Conservation (phyloP, 257 asterid species). For the Primulina tabacum region DNA sequence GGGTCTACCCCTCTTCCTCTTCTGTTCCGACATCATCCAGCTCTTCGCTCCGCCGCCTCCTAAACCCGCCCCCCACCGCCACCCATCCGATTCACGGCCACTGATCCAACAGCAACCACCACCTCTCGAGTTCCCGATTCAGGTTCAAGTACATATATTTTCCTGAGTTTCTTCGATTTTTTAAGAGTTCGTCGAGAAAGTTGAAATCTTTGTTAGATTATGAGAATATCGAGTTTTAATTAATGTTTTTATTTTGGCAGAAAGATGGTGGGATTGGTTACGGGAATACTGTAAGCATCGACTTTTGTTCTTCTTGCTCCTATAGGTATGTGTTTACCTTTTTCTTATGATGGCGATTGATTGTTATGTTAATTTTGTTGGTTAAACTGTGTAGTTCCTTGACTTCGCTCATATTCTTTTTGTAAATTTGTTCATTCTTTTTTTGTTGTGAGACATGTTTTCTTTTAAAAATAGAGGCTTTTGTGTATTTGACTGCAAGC, state of each 20-base stretch:
- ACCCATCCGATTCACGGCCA: conserved; percentile 37
- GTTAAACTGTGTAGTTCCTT: background rate
- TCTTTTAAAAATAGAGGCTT: background rate
- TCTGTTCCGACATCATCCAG: conserved; percentile 69
- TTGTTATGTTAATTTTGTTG: background rate
- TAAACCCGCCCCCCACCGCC: conserved; percentile 46
- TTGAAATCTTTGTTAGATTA: background rate
- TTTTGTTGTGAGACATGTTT: background rate
- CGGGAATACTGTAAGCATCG: conserved; percentile 80
- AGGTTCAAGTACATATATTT: conserved; percentile 38
- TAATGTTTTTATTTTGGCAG: conserved; percentile 33
- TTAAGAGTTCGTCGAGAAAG: background rate
- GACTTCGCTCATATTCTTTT: background rate
- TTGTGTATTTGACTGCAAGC: background rate
- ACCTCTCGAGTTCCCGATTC: conserved; percentile 60
- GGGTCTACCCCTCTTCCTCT: conserved; percentile 78
- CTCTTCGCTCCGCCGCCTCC: conserved; percentile 80
- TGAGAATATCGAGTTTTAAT: background rate
- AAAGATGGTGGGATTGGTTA: conserved; percentile 57
- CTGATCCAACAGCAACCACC: conserved; percentile 49
- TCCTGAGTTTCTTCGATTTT: conserved; percentile 9
- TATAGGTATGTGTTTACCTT: conserved; percentile 45
- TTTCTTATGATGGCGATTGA: background rate
- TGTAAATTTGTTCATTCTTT: conserved; percentile 12
- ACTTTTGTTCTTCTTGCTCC: conserved; percentile 92